Evolutionary conservation across 441 rosid genomes (phyloP), one percentile per base, ranked within the genome.

Genomic region (Metrosideros polymorpha): DNA sequence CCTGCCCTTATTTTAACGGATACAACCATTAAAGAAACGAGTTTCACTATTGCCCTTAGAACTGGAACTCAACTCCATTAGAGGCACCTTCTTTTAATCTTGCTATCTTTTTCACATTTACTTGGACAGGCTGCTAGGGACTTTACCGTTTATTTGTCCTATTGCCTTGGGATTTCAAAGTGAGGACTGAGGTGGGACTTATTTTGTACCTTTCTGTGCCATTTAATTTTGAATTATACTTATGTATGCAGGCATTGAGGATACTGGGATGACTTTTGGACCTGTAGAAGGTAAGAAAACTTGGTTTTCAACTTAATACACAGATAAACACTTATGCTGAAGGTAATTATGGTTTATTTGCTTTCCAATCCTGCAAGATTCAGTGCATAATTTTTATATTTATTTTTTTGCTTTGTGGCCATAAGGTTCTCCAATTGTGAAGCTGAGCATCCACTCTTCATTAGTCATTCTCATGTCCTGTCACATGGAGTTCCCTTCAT

Each of bases 281-380:
- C 96, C 98, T 4, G 96, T 95, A 84, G 99, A 98, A 95, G 99
- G 99, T 96, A 94, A 84, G 86, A 42, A 79, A 79, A 86, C 87
- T 86, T 59, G 59, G 43, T 87, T 90, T 71, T 66, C 87, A 45
- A 49, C 85, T 85, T 15, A 13, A 24, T 50, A 63, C 43, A 63
- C 24, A 32, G 76, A 63, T 32, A 63, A 63, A 32, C 76, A 63
- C 43, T 32, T 63, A 63, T 32, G 42, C 43, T 32, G 75, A 61
- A 61, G 22, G 35, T 35, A 32, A 66, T 32, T 4, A 12, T 71
- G 79, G 79, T 22, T 71, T 35, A 71, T 39, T 24, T 71, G 45
- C 83, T 57, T 86, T 25, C 42, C 53, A 56, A 35, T 82, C 82
- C 50, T 30, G 35, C 75, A 32, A 19, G 1, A 35, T 71, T 42